Conservation (phyloP, 371 early-diverging fungal species). For the Mortierella sp. region DNA sequence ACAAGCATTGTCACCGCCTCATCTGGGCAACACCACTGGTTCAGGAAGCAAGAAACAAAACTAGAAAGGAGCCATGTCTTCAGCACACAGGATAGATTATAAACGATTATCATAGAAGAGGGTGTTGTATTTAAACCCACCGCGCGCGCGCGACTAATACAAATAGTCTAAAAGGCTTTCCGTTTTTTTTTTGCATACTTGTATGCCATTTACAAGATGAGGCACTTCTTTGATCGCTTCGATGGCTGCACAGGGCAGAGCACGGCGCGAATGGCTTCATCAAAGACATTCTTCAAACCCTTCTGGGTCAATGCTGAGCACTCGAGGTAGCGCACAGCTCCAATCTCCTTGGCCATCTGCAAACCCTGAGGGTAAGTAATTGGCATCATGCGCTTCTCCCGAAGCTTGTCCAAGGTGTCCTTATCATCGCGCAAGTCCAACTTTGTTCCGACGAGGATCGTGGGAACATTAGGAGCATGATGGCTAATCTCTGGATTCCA, state of each 20-base stretch:
- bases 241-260: conserved; percentile 73
- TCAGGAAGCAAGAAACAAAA: too few relatives aligned
- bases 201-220: conserved; percentile 66
- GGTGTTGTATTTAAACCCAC: too few relatives aligned
- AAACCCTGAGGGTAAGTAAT: conserved; percentile 91
- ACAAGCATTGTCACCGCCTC: too few relatives aligned
- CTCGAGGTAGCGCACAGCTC: conserved; percentile 94
- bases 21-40: too few relatives aligned
- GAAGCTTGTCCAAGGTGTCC: conserved; percentile 88
- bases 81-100: too few relatives aligned
- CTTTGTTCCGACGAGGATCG: conserved; percentile 98
- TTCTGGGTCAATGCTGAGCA: conserved; percentile 99
- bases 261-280: conserved; percentile 97
- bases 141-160: too few relatives aligned
- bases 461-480: conserved; percentile 94
- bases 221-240: conserved; percentile 75
- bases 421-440: conserved; percentile 96
- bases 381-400: conserved; percentile 89
- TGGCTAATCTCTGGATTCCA: conserved; percentile 97
- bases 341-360: conserved; percentile 91
- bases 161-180: too few relatives aligned
- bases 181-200: too few relatives aligned
- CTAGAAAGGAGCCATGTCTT: too few relatives aligned
- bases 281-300: conserved; percentile 98
- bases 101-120: too few relatives aligned